Conservation (phyloP, 2,329 filamentous ascomycete species). For the Pseudocercospora macadamiae region DNA sequence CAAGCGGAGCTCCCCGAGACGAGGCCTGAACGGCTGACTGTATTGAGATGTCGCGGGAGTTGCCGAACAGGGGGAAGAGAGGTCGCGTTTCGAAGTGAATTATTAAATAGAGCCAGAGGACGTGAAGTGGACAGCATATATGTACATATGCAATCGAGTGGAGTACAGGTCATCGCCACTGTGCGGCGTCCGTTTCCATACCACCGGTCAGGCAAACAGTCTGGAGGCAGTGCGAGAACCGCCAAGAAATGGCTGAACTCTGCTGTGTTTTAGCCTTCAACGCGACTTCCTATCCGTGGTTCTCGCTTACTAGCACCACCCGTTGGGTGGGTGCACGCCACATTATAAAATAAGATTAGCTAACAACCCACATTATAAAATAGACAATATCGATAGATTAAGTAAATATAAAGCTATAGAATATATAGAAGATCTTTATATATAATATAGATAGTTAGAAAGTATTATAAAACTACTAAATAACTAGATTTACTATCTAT, state of each 20-base stretch:
- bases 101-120: neutral
- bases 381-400: no score
- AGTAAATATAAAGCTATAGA: no score
- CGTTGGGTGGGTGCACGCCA: no score
- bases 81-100: neutral
- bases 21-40: neutral
- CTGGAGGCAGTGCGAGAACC: neutral
- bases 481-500: no score
- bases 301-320: no score
- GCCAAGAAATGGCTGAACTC: neutral
- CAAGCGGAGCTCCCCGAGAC: neutral
- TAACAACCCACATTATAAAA: no score
- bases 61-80: neutral
- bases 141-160: neutral
- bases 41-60: neutral
- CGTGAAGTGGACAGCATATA: neutral
- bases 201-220: conserved; percentile 3
- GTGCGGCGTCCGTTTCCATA: conserved; percentile 6
- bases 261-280: no score
- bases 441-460: no score
- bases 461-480: no score
- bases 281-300: no score
- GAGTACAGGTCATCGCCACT: neutral
- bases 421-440: no score
- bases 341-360: no score